Conservation (phyloP, 176 grass and related monocot species). For the Aegilops speltoides region DNA sequence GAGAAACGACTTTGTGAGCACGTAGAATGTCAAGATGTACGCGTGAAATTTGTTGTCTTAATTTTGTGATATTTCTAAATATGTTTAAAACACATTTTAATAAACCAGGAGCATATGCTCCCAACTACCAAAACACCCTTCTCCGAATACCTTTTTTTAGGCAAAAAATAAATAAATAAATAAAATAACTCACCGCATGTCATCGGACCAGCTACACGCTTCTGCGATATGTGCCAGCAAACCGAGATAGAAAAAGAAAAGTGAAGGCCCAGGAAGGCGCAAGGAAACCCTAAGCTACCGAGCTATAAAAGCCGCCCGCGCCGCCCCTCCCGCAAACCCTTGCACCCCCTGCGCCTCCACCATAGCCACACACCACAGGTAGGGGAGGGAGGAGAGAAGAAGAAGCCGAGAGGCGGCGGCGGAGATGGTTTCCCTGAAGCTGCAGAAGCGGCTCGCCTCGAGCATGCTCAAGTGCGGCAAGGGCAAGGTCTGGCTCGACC, state of each 20-base stretch:
- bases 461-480: slow-evolving; percentile 77
- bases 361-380: slow-evolving; percentile 9
- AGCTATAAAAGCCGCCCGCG: slow-evolving; percentile 21
- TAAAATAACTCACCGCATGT: no score
- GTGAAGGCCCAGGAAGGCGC: neutral
- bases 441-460: slow-evolving; percentile 61
- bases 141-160: no score
- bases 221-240: neutral
- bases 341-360: slow-evolving; percentile 28
- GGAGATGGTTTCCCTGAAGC: slow-evolving; percentile 64
- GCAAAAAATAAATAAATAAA: no score
- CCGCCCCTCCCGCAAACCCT: neutral
- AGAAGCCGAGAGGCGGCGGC: neutral
- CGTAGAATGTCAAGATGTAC: no score
- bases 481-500: slow-evolving; percentile 75
- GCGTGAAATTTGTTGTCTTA: no score
- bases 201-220: no score
- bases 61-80: no score
- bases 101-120: no score
- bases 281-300: slow-evolving; percentile 44
- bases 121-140: no score
- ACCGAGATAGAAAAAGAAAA: neutral
- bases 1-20: no score
- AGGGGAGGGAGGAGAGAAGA: slow-evolving; percentile 12
- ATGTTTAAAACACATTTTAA: no score